phyloP scores from a whole-genome alignment of 768 basidiomycete species.

The Leucogyrophana mollusca region DNA sequence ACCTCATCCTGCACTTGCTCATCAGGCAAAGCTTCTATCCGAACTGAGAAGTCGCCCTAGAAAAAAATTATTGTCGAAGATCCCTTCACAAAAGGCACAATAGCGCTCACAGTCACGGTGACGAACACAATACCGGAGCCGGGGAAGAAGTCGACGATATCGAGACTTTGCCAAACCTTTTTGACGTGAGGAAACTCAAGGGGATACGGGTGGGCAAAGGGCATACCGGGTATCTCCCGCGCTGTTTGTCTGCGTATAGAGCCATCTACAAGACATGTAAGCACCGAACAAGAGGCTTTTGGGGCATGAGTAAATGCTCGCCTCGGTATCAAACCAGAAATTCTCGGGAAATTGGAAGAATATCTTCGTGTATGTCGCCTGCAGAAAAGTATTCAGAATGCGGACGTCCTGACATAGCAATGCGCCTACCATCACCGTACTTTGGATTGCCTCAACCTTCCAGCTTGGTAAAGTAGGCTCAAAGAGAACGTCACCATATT shows the following conservation, averaged over 20 bases:
- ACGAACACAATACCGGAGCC: conserved; percentile 59
- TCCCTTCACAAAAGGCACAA: not conserved
- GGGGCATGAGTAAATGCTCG: not conserved
- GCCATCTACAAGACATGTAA: conserved; percentile 27
- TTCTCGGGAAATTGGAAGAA: conserved; percentile 61
- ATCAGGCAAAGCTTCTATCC: conserved; percentile 54
- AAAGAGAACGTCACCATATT: conserved; percentile 59
- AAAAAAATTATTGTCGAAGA: not conserved
- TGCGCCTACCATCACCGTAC: conserved; percentile 52
- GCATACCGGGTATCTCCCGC: conserved; percentile 52
- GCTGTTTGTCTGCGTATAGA: conserved; percentile 54
- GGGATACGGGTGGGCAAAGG: not conserved
- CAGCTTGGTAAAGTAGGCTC: conserved; percentile 54
- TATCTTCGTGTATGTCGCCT: conserved; percentile 66
- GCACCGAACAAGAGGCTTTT: not conserved
- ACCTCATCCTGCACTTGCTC: conserved; percentile 50
- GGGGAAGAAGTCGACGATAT: conserved; percentile 55
- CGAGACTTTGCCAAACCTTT: conserved; percentile 70
- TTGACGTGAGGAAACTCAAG: too few species aligned
- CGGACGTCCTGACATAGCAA: not conserved
- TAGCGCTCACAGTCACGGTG: conserved; percentile 41
- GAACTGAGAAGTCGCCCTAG: conserved; percentile 60
- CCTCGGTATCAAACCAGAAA: conserved; percentile 57
- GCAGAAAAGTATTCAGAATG: not conserved
- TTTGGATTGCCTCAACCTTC: conserved; percentile 64